Percentiles rank a stretch among this genome's conserved stretches.
These are phyloP conservation scores for Pseudonitzschia delicatissima DNA, from an alignment of 108 stramenopile species.

Conservation along the genomic window DNA sequence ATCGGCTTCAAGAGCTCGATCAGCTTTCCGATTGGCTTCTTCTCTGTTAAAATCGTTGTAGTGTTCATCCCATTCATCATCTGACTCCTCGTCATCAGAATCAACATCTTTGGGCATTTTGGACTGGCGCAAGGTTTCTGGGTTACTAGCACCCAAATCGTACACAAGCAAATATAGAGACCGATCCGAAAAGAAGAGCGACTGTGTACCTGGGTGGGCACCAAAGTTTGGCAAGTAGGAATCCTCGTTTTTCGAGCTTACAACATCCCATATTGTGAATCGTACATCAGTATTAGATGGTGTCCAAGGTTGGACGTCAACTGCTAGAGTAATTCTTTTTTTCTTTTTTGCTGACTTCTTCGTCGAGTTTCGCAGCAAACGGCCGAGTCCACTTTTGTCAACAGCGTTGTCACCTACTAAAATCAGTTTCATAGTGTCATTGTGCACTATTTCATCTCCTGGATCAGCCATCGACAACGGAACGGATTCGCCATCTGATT, in stretches of 20 bases:
- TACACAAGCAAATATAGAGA: constrained; percentile 72
- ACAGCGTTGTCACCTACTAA: constrained; percentile 39
- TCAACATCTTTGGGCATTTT: constrained; percentile 17
- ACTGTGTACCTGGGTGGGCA: constrained; percentile 66
- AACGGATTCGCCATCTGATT: constrained; percentile 30
- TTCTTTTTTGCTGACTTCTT: constrained; percentile 19
- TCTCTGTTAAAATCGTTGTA: constrained; percentile 44
- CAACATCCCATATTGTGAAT: constrained; percentile 53
- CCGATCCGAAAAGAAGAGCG: constrained; percentile 71
- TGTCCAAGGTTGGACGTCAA: constrained; percentile 50
- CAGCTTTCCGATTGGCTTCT: constrained; percentile 47
- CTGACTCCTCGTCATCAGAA: constrained; percentile 3
- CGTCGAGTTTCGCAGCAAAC: constrained; percentile 25
- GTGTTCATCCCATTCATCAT: constrained; percentile 41
- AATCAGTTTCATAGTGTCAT: constrained; percentile 52
- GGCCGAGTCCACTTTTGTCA: constrained; percentile 38
- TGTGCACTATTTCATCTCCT: constrained; percentile 39
- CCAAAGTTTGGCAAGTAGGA: constrained; percentile 42
- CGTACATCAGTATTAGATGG: constrained; percentile 29
- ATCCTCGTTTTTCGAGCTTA: constrained; percentile 18
- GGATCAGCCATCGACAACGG: constrained; percentile 27
- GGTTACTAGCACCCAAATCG: constrained; percentile 66
- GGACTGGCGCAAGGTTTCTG: constrained; percentile 27
- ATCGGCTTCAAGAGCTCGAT: constrained; percentile 61
- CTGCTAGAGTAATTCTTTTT: constrained; percentile 23